A percentile compares a stretch with the other conserved stretches of the same genome.
phyloP scores from a whole-genome alignment of 805 yeast genomes.

The Wickerhamomyces hampshirensis region DNA sequence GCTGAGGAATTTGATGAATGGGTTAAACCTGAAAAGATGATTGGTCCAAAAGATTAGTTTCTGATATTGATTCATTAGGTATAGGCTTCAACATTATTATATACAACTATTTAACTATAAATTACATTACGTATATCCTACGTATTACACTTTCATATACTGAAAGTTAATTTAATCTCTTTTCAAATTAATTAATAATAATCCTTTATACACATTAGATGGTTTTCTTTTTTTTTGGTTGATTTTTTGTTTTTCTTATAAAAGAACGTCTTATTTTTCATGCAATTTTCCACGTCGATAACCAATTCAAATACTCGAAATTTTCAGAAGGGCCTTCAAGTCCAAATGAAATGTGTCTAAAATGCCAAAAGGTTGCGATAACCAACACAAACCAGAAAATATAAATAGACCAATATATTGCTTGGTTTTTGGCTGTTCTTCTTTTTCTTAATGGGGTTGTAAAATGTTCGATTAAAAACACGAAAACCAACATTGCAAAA shows the following conservation, averaged over 20 bases:
- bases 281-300: constrained; percentile 41
- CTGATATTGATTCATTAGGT: no score
- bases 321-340: constrained; percentile 45
- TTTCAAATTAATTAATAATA: no score
- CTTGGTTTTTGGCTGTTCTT: constrained; percentile 22
- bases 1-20: constrained; percentile 89
- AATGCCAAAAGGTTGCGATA: constrained; percentile 52
- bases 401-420: constrained; percentile 32
- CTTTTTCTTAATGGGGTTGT: constrained; percentile 21
- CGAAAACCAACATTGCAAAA: constrained; percentile 59
- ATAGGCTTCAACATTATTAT: no score
- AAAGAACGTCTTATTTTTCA: no score
- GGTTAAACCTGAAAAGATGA: constrained; percentile 98
- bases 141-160: no score
- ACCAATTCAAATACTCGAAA: constrained; percentile 44
- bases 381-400: constrained; percentile 36
- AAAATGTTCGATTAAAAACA: constrained; percentile 46
- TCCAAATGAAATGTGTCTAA: constrained; percentile 62
- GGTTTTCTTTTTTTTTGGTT: no score
- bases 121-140: no score
- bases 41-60: constrained; percentile 66
- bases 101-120: no score
- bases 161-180: no score
- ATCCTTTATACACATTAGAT: not conserved
- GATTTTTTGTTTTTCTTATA: no score